Evolutionary conservation across 768 basidiomycete genomes (phyloP).

Genomic region (Clitopilus passeckerianus): DNA sequence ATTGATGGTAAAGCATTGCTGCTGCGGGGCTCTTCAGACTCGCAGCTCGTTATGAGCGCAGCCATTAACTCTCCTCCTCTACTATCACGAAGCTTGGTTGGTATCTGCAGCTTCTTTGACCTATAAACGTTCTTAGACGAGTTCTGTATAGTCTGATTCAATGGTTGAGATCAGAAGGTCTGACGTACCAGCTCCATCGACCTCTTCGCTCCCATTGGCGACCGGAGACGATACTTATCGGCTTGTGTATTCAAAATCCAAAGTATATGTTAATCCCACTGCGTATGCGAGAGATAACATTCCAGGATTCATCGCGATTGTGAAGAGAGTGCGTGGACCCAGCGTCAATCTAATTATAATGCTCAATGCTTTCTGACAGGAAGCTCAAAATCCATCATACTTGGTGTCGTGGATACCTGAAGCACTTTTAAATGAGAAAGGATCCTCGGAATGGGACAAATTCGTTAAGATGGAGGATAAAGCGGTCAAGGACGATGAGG

Average conservation of each 20-base stretch:
- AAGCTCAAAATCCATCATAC: constrained; percentile 70
- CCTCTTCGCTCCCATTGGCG: constrained; percentile 7
- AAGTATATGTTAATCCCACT: constrained; percentile 95
- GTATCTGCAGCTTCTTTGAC: background rate
- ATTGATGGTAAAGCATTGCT: background rate
- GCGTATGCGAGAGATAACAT: constrained; percentile 91
- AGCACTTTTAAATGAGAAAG: constrained; percentile 74
- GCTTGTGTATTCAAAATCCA: constrained; percentile 86
- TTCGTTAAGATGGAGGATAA: constrained; percentile 82
- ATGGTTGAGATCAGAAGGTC: constrained; percentile 74
- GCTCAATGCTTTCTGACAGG: constrained; percentile 35
- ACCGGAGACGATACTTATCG: constrained; percentile 61
- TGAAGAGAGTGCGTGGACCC: constrained; percentile 65
- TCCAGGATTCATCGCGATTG: constrained; percentile 87
- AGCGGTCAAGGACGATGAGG: constrained; percentile 53
- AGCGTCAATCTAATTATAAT: constrained; percentile 1
- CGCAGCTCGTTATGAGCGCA: constrained; percentile 1
- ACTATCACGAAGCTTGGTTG: constrained; percentile 4
- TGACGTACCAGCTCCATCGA: constrained; percentile 19
- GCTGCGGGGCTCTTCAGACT: background rate
- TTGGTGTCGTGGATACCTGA: constrained; percentile 95
- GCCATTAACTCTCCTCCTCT: constrained; percentile 8
- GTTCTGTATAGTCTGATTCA: constrained; percentile 40
- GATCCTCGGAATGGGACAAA: constrained; percentile 83
- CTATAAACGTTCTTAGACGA: background rate